Evolutionary conservation across 495 filamentous ascomycete genomes (phyloP), one percentile per base, ranked within the genome.

Genomic region (Lophiostoma macrostomum): DNA sequence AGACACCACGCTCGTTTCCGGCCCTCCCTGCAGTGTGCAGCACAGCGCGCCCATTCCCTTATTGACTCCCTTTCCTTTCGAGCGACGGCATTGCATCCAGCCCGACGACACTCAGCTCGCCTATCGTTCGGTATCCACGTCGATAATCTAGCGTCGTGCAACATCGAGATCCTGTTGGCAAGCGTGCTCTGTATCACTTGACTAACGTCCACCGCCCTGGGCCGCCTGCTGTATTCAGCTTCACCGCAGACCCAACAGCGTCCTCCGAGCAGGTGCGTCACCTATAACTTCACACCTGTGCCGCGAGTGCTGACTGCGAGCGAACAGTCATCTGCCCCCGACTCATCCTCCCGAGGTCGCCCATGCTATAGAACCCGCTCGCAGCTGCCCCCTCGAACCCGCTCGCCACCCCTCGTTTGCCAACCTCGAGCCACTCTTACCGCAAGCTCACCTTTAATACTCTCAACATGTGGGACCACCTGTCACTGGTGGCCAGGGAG

Each of bases 181-280:
- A 42, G 47, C 55, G 35, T 51, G 46, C 54, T 20, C 32, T 47
- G 48, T 44, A 36, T 58, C 55, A 58, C 55, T 44, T 36, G 47
- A 53, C 31, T 34, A 34, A 4, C 24, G 5, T 12, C 22, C 56
- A 27, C 55, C 39, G 32, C 56, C 42, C 27, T 39, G 56, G 49
- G 23, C 46, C 37, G 16, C 8, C 37, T 24, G 38, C 46, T 22
- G 36, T 14, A 4, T 13, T 51, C 47, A 30, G 22, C 45, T 22
- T 29, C 45, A 16, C 36, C 53, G 30, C n/a, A 18, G n/a, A 45
- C 37, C 38, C 37, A 30, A 23, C 46, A 31, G 4, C 13, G 6
- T 42, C 22, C 12, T 25, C 38, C 30, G 31, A 25, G 31, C 23
- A 14, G n/a, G 27, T 27, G 31, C 30, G 34, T 25, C 31, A 11